A percentile compares a stretch with the other conserved stretches of the same genome.
phyloP scores from a whole-genome alignment of 352 stramenopile genomes.

The Phytophthora niederhauseri region DNA sequence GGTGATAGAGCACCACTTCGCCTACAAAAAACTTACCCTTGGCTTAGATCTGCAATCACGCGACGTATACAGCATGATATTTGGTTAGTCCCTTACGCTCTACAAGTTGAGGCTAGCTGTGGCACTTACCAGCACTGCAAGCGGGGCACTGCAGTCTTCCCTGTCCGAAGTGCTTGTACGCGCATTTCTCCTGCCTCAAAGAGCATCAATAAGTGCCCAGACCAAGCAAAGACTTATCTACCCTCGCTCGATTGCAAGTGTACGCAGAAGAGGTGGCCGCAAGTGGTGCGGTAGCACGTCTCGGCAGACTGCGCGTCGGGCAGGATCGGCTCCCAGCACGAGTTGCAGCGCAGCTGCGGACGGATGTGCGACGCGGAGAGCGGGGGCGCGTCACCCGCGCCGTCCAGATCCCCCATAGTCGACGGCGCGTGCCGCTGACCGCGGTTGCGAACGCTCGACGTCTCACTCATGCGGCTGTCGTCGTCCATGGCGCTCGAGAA shows the following conservation, averaged over 20 bases:
- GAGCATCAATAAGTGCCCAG: not conserved
- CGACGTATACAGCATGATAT: not conserved
- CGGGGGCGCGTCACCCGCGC: constrained; percentile 23
- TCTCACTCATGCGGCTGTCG: constrained; percentile 76
- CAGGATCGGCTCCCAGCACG: constrained; percentile 77
- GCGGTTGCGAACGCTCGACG: constrained; percentile 63
- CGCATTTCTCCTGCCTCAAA: constrained; percentile 76
- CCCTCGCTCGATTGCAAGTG: not conserved
- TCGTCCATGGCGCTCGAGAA: constrained; percentile 51
- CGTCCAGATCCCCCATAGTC: constrained; percentile 58
- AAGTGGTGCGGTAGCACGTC: constrained; percentile 81
- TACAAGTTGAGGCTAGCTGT: not conserved
- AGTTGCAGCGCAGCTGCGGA: constrained; percentile 75
- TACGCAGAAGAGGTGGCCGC: constrained; percentile 81
- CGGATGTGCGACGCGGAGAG: constrained; percentile 40
- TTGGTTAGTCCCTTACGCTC: not conserved
- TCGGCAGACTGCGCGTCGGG: constrained; percentile 66
- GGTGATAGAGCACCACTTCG: not conserved
- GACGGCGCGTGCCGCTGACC: constrained; percentile 32
- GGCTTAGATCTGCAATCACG: constrained; percentile 47
- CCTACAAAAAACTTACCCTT: constrained; percentile 42
- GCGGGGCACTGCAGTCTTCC: constrained; percentile 67
- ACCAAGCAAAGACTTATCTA: not conserved
- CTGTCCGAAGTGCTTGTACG: constrained; percentile 81
- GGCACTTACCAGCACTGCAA: constrained; percentile 51